These are phyloP conservation scores for Vaccinium macrocarpon DNA, from an alignment of 148 eudicot species.

Conservation along the genomic window DNA sequence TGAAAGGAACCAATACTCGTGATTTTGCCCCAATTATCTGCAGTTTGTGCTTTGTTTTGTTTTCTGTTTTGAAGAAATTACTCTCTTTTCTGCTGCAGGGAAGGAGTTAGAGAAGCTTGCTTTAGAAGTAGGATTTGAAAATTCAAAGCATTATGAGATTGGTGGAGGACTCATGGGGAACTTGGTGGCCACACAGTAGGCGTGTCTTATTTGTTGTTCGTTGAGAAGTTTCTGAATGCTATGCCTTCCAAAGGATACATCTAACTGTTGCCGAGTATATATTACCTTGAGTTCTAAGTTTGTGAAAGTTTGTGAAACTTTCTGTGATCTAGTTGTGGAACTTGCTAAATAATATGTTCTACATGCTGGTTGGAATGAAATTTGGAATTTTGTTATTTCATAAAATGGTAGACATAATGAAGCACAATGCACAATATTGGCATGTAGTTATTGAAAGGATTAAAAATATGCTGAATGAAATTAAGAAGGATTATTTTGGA, in stretches of 20 bases:
- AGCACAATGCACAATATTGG: not conserved
- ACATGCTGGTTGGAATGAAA: not conserved
- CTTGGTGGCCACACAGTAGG: conserved; percentile 62
- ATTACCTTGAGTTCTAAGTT: not conserved
- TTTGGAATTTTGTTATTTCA: not conserved
- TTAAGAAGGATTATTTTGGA: too few species aligned
- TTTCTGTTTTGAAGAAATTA: not conserved
- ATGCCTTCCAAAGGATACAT: not conserved
- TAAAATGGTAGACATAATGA: not conserved
- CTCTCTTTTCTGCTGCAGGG: conserved; percentile 38
- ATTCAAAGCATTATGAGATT: conserved; percentile 66
- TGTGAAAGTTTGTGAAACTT: not conserved
- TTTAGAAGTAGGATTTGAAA: conserved; percentile 57
- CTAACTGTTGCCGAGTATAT: not conserved
- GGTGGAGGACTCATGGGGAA: conserved; percentile 86
- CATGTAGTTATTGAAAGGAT: not conserved
- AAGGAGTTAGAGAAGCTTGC: conserved; percentile 80
- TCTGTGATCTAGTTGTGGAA: not conserved
- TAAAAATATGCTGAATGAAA: too few species aligned
- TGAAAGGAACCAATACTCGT: not conserved
- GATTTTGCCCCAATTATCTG: not conserved
- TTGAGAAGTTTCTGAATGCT: not conserved
- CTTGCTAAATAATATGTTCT: not conserved
- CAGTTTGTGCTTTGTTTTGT: not conserved
- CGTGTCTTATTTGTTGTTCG: not conserved